phyloP scores from a whole-genome alignment of 176 grass and related monocot species.

The Juncus effusus region DNA sequence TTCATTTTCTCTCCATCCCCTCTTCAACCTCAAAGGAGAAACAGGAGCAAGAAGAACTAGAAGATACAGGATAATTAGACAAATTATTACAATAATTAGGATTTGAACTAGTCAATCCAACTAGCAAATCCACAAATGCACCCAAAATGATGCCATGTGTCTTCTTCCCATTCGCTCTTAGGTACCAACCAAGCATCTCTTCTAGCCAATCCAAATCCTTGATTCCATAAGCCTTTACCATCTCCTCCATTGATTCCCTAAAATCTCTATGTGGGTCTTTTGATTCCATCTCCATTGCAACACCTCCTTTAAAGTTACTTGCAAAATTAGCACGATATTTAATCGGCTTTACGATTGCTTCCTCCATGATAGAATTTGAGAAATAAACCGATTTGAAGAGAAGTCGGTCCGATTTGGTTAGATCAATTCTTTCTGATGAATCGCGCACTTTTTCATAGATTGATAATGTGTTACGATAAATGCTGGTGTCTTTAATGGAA shows the following conservation, averaged over 20 bases:
- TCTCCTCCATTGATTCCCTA: slow-evolving; percentile 78
- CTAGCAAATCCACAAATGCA: slow-evolving; percentile 76
- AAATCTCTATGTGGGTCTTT: slow-evolving; percentile 66
- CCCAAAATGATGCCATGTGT: slow-evolving; percentile 66
- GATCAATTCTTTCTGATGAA: background rate
- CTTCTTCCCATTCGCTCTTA: slow-evolving; percentile 62
- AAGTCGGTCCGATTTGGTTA: slow-evolving; percentile 38
- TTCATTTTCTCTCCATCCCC: slow-evolving; percentile 8
- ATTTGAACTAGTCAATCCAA: slow-evolving; percentile 32
- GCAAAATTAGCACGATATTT: background rate
- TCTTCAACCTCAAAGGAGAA: slow-evolving; percentile 21
- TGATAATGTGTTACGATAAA: background rate
- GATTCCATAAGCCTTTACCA: slow-evolving; percentile 53
- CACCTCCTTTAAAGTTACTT: slow-evolving; percentile 36
- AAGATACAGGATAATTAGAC: slow-evolving; percentile 13
- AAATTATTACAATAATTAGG: slow-evolving; percentile 6
- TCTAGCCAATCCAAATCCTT: slow-evolving; percentile 73
- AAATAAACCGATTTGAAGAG: slow-evolving; percentile 42
- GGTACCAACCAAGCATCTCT: slow-evolving; percentile 85
- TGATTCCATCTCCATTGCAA: slow-evolving; percentile 57
- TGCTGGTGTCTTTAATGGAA: background rate
- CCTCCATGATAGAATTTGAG: slow-evolving; percentile 44
- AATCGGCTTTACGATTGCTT: background rate
- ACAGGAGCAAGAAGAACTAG: slow-evolving; percentile 29
- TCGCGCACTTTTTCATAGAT: background rate